Percentiles rank a stretch among this genome's conserved stretches.
Conservation (phyloP, 176 grass and related monocot genomes). For the Carex cristatella region DNA sequence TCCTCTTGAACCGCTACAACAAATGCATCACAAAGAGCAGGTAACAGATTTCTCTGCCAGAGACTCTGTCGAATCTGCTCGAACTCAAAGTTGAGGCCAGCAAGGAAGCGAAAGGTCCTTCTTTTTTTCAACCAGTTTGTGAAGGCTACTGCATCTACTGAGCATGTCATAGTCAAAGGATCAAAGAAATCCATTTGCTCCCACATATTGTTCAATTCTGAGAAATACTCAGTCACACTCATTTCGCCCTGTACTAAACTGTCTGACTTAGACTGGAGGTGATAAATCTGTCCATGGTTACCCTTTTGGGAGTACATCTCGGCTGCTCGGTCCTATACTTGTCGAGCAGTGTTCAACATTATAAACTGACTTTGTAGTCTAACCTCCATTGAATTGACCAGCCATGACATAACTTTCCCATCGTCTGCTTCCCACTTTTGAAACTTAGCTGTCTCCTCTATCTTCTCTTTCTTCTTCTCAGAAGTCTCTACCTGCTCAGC, state of each 20-base stretch:
- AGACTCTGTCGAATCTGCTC: not conserved
- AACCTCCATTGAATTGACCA: not conserved
- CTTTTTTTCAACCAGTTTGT: not conserved
- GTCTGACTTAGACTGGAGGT: not conserved
- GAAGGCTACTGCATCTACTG: not conserved
- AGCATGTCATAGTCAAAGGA: not conserved
- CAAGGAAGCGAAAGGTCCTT: not conserved
- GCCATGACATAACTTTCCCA: not conserved
- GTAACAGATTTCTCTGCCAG: not conserved
- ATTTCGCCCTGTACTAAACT: not conserved
- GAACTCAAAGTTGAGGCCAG: not conserved
- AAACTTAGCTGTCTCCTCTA: not conserved
- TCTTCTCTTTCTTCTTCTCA: not conserved
- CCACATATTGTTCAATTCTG: not conserved
- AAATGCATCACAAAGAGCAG: not conserved
- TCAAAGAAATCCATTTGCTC: not conserved
- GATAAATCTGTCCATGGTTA: not conserved
- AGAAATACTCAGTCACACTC: not conserved
- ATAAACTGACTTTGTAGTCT: not conserved
- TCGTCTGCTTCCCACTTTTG: not conserved
- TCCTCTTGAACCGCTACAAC: not conserved
- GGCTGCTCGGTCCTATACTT: not conserved
- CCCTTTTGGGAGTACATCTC: not conserved
- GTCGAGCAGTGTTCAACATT: not conserved
- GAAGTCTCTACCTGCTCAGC: no score